Evolutionary conservation across 345 rosid species (phyloP).

Genomic region (Hibiscus trionum): DNA sequence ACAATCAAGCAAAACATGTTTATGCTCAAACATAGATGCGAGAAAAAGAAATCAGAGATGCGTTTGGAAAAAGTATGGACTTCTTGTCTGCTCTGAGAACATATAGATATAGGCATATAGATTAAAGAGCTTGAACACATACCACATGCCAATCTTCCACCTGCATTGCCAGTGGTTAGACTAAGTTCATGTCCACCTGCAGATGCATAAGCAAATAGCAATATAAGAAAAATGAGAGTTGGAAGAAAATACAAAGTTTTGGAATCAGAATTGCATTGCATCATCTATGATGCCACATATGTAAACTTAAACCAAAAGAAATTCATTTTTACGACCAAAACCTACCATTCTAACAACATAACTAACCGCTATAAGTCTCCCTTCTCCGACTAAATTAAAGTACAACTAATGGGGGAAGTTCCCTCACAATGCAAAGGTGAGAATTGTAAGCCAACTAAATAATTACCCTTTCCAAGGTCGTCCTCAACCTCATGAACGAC

Average conservation of each 20-base stretch:
- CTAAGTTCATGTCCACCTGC: slow-evolving; percentile 96
- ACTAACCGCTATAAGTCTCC: not conserved
- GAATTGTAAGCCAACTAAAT: not conserved
- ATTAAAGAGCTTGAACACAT: slow-evolving; percentile 15
- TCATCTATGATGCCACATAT: not conserved
- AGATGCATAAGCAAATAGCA: slow-evolving; percentile 20
- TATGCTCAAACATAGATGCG: not conserved
- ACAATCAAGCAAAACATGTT: not conserved
- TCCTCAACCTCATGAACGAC: slow-evolving; percentile 96
- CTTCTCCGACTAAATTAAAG: not conserved
- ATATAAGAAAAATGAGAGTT: not conserved
- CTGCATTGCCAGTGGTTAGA: slow-evolving; percentile 89
- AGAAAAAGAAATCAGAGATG: not conserved
- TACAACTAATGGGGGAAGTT: not conserved
- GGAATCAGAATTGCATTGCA: not conserved
- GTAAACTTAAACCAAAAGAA: not conserved
- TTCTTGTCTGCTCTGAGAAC: not conserved
- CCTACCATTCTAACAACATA: not conserved
- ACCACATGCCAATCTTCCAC: slow-evolving; percentile 99
- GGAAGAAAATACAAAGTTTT: not conserved
- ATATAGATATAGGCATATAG: not conserved
- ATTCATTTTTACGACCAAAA: not conserved
- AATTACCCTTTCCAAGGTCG: slow-evolving; percentile 90
- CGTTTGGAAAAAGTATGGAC: not conserved
- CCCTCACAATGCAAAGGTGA: not conserved